phyloP scores from a whole-genome alignment of 257 asterid genomes.

The Nyctanthes arbortristis region DNA sequence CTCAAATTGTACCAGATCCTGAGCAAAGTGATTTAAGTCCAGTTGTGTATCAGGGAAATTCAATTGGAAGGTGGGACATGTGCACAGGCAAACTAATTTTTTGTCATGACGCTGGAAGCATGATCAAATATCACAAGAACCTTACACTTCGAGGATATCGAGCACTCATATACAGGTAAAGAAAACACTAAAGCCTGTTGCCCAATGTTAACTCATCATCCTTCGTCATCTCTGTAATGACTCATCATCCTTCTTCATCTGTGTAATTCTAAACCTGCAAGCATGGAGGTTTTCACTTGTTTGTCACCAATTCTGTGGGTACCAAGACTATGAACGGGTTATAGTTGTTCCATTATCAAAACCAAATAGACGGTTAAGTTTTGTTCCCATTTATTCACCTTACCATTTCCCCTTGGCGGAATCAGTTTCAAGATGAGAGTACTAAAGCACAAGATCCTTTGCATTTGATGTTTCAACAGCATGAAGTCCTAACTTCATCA shows the following conservation, averaged over 20 bases:
- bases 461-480: not conserved
- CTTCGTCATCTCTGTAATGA: too few species aligned
- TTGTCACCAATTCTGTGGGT: not conserved
- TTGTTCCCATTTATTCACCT: not conserved
- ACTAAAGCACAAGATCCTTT: not conserved
- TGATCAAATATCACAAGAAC: constrained; percentile 86
- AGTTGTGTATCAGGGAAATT: constrained; percentile 41
- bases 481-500: too few species aligned
- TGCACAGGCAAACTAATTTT: constrained; percentile 66
- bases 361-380: not conserved
- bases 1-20: constrained; percentile 14
- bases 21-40: constrained; percentile 11
- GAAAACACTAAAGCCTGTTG: not conserved
- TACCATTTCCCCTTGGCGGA: not conserved
- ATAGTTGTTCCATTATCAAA: not conserved
- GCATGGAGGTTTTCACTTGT: not conserved
- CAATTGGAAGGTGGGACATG: constrained; percentile 59
- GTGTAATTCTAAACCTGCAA: not conserved
- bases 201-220: not conserved
- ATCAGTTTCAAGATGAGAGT: not conserved
- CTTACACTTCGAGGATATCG: constrained; percentile 83
- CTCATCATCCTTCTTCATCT: not conserved
- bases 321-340: not conserved
- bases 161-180: constrained; percentile 77
- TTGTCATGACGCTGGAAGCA: constrained; percentile 84